phyloP scores from a whole-genome alignment of 1,284 basidiomycete genomes.

The Rhodotorula sp. region DNA sequence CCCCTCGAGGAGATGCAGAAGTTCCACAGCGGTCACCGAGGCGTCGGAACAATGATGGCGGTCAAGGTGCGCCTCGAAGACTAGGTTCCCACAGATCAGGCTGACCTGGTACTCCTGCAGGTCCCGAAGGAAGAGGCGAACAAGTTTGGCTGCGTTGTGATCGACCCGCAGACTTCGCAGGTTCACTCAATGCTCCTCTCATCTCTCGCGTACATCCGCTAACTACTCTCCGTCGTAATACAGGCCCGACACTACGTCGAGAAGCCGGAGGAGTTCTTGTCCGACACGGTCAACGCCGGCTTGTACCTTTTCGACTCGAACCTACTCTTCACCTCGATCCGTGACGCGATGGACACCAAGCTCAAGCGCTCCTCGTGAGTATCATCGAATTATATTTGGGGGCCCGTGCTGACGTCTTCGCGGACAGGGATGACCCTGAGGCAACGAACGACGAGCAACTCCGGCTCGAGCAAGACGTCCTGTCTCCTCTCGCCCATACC shows the following conservation, averaged over 20 bases:
- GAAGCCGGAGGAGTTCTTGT: constrained; percentile 55
- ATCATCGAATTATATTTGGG: no score
- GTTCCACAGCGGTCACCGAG: constrained; percentile 53
- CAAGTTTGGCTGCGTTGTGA: constrained; percentile 55
- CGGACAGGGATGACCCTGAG: constrained; percentile 50
- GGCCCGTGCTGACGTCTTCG: not conserved
- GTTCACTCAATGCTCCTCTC: not conserved
- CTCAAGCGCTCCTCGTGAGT: constrained; percentile 49
- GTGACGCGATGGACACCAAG: constrained; percentile 54
- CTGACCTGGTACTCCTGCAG: constrained; percentile 19
- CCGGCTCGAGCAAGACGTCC: constrained; percentile 56
- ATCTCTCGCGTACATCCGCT: not conserved
- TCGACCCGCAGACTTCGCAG: constrained; percentile 49
- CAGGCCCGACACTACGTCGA: constrained; percentile 5
- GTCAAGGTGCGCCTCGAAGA: constrained; percentile 47
- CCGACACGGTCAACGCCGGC: constrained; percentile 54
- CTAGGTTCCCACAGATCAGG: not conserved
- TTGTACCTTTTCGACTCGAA: constrained; percentile 53
- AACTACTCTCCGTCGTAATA: no score
- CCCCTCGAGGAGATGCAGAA: constrained; percentile 51
- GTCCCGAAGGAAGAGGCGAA: constrained; percentile 53
- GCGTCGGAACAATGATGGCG: constrained; percentile 55
- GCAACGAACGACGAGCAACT: constrained; percentile 53
- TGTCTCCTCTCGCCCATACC: constrained; percentile 52
- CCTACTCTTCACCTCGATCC: constrained; percentile 55